These are phyloP conservation scores for Allium fistulosum DNA, from an alignment of 106 monocot genomes.

Conservation along the genomic window DNA sequence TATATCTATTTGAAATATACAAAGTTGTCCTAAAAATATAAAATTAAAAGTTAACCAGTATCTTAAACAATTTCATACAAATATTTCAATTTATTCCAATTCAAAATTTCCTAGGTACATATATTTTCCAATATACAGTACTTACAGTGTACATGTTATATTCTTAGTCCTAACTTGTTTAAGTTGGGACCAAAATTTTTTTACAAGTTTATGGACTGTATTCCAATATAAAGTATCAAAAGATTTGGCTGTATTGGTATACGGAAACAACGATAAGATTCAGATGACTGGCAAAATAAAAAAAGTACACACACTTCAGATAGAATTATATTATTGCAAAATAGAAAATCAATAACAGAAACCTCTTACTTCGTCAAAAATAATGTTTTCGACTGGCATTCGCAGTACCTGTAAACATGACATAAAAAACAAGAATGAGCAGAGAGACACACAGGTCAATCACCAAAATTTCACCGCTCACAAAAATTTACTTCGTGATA, in stretches of 20 bases:
- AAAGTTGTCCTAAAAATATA: too few relatives aligned
- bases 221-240: neutral
- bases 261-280: neutral
- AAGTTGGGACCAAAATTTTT: too few relatives aligned
- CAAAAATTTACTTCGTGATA: neutral
- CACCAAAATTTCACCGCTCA: neutral
- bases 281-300: neutral
- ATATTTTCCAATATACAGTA: too few relatives aligned
- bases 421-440: neutral
- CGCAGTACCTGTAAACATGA: constrained; percentile 59
- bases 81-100: too few relatives aligned
- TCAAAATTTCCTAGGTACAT: too few relatives aligned
- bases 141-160: too few relatives aligned
- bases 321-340: neutral
- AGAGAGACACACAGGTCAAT: neutral
- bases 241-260: neutral
- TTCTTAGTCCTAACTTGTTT: too few relatives aligned
- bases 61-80: too few relatives aligned
- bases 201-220: neutral
- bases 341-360: neutral
- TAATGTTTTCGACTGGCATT: constrained; percentile 57
- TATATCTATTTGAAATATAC: too few relatives aligned
- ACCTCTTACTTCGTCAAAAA: constrained; percentile 56
- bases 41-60: too few relatives aligned
- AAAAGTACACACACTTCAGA: neutral